These are phyloP conservation scores for Oidiodendron maius DNA, from an alignment of 495 filamentous ascomycete species.

Conservation along the genomic window DNA sequence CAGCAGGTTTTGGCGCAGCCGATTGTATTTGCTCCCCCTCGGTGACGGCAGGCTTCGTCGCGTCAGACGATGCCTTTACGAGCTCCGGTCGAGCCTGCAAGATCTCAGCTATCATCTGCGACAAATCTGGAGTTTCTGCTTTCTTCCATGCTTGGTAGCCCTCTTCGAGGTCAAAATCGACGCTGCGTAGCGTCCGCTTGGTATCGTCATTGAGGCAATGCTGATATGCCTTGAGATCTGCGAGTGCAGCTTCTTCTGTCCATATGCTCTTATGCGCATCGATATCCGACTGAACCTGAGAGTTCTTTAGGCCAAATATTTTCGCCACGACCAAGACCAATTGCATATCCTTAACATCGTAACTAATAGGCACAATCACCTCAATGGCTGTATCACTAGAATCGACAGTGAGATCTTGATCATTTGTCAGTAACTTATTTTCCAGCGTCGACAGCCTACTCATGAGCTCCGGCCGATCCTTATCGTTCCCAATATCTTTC, in stretches of 20 bases:
- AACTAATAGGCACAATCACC: slow-evolving; percentile 72
- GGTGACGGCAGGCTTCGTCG: slow-evolving; percentile 38
- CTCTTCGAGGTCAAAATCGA: slow-evolving; percentile 89
- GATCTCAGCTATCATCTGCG: slow-evolving; percentile 88
- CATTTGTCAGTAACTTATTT: slow-evolving; percentile 89
- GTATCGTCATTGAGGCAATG: slow-evolving; percentile 74
- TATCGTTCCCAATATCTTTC: slow-evolving; percentile 65
- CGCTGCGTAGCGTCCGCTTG: slow-evolving; percentile 65
- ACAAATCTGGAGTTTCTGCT: slow-evolving; percentile 72
- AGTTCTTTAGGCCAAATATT: slow-evolving; percentile 73
- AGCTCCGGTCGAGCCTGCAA: slow-evolving; percentile 82
- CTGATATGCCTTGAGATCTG: slow-evolving; percentile 90
- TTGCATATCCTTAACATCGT: slow-evolving; percentile 95
- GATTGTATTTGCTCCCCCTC: slow-evolving; percentile 42
- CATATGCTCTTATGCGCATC: slow-evolving; percentile 71
- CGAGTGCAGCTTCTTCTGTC: slow-evolving; percentile 87
- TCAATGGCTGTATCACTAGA: slow-evolving; percentile 53
- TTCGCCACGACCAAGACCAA: slow-evolving; percentile 80
- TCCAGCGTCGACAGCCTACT: slow-evolving; percentile 75
- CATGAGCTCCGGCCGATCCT: slow-evolving; percentile 77
- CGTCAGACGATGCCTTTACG: slow-evolving; percentile 45
- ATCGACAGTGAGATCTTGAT: slow-evolving; percentile 70
- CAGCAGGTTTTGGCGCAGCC: slow-evolving; percentile 52
- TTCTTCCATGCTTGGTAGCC: slow-evolving; percentile 88
- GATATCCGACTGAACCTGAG: slow-evolving; percentile 79